These are phyloP conservation scores for Dentipellis sp. DNA, from an alignment of 768 basidiomycete species.

Conservation along the genomic window DNA sequence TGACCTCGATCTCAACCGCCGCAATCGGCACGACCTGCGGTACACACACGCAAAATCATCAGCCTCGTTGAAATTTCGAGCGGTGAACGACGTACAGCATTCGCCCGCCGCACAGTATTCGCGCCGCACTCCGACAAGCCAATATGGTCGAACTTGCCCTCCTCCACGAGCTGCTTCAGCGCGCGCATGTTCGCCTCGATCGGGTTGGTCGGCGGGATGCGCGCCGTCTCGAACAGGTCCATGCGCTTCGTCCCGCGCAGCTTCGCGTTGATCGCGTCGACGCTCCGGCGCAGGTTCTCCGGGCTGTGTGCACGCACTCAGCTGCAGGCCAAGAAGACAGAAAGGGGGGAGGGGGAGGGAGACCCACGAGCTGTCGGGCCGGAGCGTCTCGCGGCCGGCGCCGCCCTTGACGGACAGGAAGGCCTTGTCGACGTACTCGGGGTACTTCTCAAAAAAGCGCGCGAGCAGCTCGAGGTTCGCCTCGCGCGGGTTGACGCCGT, in stretches of 20 bases:
- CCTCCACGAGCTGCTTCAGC: constrained; percentile 37
- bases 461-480: constrained; percentile 40
- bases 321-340: too few species aligned
- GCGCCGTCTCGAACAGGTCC: constrained; percentile 50
- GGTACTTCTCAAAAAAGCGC: constrained; percentile 40
- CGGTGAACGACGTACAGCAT: constrained; percentile 23
- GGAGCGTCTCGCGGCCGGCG: not conserved
- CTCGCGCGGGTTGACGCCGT: constrained; percentile 31
- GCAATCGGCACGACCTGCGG: constrained; percentile 43
- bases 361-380: constrained; percentile 9
- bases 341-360: not conserved
- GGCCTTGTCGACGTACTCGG: constrained; percentile 33
- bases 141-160: constrained; percentile 52
- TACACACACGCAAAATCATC: too few species aligned
- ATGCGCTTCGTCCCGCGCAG: constrained; percentile 44
- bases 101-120: constrained; percentile 32
- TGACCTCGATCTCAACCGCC: constrained; percentile 60
- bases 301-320: constrained; percentile 2
- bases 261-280: constrained; percentile 32
- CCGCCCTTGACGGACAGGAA: constrained; percentile 37
- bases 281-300: constrained; percentile 39
- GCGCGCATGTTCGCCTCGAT: constrained; percentile 37
- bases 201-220: constrained; percentile 32
- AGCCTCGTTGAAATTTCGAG: too few species aligned
- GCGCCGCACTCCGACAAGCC: constrained; percentile 48